A percentile compares a stretch with the other conserved stretches of the same genome.
Evolutionary conservation across 495 filamentous ascomycete species (phyloP).

Genomic region (Hypoxylon fragiforme): DNA sequence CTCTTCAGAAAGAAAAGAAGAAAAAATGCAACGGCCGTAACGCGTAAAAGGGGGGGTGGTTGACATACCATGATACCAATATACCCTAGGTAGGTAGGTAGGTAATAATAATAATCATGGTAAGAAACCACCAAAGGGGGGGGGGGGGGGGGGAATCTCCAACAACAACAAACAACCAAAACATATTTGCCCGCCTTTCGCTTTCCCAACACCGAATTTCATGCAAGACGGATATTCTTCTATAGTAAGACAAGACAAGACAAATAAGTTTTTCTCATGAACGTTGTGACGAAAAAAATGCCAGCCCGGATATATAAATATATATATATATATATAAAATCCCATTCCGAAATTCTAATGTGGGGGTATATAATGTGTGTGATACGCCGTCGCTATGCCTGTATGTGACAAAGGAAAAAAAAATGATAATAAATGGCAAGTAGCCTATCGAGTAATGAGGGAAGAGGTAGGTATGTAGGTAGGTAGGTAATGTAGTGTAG

Average conservation of each 20-base stretch:
- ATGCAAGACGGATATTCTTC: background rate
- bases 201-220: background rate
- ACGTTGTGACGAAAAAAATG: background rate
- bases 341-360: slow-evolving; percentile 27
- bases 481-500: no score
- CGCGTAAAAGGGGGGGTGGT: background rate
- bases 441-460: slow-evolving; percentile 1
- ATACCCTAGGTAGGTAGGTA: no score
- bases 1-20: background rate
- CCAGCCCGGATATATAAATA: no score
- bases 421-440: slow-evolving; percentile 6
- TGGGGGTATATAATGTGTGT: slow-evolving; percentile 32
- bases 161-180: background rate
- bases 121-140: background rate
- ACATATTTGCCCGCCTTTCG: background rate
- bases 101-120: background rate
- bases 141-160: background rate
- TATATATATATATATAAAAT: slow-evolving; percentile 1
- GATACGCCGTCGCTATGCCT: slow-evolving; percentile 35
- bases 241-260: background rate
- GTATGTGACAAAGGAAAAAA: slow-evolving; percentile 28
- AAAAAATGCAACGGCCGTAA: background rate
- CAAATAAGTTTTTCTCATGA: background rate
- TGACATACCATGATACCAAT: background rate
- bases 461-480: background rate